Evolutionary conservation across 2,329 filamentous ascomycete genomes (phyloP).

Genomic region (Penicillium sp.): DNA sequence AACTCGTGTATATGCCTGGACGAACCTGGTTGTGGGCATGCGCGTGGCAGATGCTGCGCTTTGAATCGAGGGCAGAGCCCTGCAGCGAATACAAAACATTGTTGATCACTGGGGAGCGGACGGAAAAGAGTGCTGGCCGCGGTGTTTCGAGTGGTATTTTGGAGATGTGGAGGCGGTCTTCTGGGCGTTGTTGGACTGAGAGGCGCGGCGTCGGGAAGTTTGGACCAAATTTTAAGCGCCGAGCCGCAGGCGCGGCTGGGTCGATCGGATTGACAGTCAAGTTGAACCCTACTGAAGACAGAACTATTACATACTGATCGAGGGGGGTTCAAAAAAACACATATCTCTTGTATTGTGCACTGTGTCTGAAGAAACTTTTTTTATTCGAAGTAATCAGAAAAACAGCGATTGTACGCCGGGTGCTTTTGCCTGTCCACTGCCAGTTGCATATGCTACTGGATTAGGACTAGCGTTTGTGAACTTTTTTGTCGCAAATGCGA

Average conservation of each 20-base stretch:
- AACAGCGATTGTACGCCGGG: not conserved
- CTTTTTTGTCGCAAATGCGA: constrained; percentile 19
- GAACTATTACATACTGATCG: too few species aligned
- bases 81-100: constrained; percentile 33
- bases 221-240: constrained; percentile 30
- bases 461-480: constrained; percentile 21
- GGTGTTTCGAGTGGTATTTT: not conserved
- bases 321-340: too few species aligned
- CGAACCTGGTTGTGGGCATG: constrained; percentile 20
- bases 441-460: constrained; percentile 10
- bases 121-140: constrained; percentile 3
- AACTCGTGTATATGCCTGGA: not conserved
- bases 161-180: constrained; percentile 1
- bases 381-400: too few species aligned
- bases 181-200: constrained; percentile 8
- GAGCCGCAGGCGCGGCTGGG: constrained; percentile 29
- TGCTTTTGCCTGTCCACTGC: too few species aligned
- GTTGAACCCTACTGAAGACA: not conserved
- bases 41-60: constrained; percentile 19
- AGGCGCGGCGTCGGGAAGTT: constrained; percentile 18
- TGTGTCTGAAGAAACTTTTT: too few species aligned
- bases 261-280: not conserved
- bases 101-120: too few species aligned
- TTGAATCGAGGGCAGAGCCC: constrained; percentile 27
- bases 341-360: too few species aligned